Evolutionary conservation across 306 rosid species (phyloP), one percentile per base, ranked within the genome.

Genomic region (Oemleria cerasiformis): DNA sequence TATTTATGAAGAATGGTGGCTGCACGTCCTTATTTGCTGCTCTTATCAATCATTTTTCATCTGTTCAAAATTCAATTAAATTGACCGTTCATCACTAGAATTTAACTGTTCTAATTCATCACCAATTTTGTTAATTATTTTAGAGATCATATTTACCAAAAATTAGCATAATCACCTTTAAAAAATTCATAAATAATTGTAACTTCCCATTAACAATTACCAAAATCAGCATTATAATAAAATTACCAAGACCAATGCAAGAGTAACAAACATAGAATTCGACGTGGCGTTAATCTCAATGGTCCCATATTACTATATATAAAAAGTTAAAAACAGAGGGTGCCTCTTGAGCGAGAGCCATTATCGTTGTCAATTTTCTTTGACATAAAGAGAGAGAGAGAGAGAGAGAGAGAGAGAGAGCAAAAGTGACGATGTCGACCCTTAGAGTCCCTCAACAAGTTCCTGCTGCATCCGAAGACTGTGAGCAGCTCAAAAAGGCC

Each of bases 401-500:
- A 65, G n/a, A n/a, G n/a, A n/a, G 21, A 61, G 39, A 56, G 19
- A 36, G 6, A 38, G 5, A 16, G 47, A 61, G 14, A 38, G 47
- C 23, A 0, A 45, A 45, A 30, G 70, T 25, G 57, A 45, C 73
- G 67, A 93, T 93, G 98, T 83, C 97, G 70, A 80, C 88, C 55
- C 59, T 91, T 60, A 78, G 51, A 71, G 92, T 86, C 36, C 97
- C 98, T 2, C 54, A 70, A 64, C 81, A 80, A 8, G 74, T 86
- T 80, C 97, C 98, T 77, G 73, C 92, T 73, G 86, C 98, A 0
- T 59, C 72, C 1, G 92, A 93, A 72, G 98, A 93, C 84, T 65
- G 80, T 50, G 97, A 91, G 73, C 97, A 88, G 76, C 87, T 93
- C 78, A 78, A 82, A 8, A 86, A 83, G 73, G 96, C 98, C 73